These are phyloP conservation scores for Inosperma sp. DNA, from an alignment of 768 basidiomycete species.

Conservation along the genomic window DNA sequence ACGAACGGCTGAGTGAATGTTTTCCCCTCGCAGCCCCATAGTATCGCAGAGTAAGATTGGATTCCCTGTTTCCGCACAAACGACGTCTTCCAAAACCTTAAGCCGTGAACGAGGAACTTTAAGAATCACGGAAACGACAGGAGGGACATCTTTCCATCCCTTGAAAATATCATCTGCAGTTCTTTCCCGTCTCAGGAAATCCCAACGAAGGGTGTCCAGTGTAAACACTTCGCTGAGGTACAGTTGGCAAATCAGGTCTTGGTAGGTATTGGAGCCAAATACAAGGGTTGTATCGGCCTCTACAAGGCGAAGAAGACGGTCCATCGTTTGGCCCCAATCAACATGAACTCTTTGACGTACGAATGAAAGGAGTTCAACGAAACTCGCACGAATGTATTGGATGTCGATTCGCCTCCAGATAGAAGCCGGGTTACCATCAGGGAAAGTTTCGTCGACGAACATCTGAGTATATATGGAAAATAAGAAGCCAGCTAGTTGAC, in stretches of 20 bases:
- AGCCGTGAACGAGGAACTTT: conserved; percentile 33
- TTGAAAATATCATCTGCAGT: conserved; percentile 24
- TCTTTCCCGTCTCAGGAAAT: conserved; percentile 8
- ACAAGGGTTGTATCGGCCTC: conserved; percentile 20
- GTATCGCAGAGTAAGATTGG: too few relatives aligned
- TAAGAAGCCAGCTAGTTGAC: conserved; percentile 37
- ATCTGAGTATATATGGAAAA: conserved; percentile 42
- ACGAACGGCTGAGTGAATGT: too few relatives aligned
- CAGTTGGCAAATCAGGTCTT: conserved; percentile 38
- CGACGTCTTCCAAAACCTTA: conserved; percentile 24
- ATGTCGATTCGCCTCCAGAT: conserved; percentile 22
- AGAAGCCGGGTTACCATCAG: conserved; percentile 37
- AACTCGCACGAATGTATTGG: conserved; percentile 47
- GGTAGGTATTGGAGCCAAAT: conserved; percentile 30
- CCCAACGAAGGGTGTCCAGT: conserved; percentile 6
- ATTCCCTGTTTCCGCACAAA: too few relatives aligned
- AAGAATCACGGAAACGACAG: conserved; percentile 35
- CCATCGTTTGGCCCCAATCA: conserved; percentile 44
- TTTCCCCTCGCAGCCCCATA: too few relatives aligned
- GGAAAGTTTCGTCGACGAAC: conserved; percentile 42
- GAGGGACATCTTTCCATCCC: conserved; percentile 32
- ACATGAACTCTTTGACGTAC: conserved; percentile 33
- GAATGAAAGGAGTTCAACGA: conserved; percentile 40
- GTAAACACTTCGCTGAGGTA: conserved; percentile 28
- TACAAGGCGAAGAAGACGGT: conserved; percentile 26